Conservation (phyloP, 768 basidiomycete genomes). For the Termitomyces sp. region DNA sequence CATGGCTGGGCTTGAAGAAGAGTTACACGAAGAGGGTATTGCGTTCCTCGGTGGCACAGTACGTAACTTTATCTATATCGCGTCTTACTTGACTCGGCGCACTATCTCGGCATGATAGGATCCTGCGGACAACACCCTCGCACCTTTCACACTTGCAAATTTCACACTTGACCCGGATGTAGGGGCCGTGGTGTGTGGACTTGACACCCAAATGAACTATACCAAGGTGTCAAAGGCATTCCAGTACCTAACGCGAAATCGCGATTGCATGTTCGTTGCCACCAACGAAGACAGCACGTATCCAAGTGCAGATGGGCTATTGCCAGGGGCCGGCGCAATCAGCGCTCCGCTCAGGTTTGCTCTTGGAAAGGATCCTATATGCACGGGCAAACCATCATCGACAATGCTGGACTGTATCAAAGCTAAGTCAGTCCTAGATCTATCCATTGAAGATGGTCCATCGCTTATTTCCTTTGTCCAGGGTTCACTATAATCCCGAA, state of each 20-base stretch:
- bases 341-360: constrained; percentile 79
- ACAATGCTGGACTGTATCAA: constrained; percentile 94
- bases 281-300: constrained; percentile 94
- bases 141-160: constrained; percentile 57
- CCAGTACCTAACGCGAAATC: constrained; percentile 80
- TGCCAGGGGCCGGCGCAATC: constrained; percentile 84
- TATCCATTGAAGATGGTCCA: not conserved
- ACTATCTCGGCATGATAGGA: constrained; percentile 44
- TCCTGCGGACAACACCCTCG: constrained; percentile 75
- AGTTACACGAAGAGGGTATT: constrained; percentile 85
- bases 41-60: constrained; percentile 81
- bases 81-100: not conserved
- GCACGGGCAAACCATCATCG: constrained; percentile 86
- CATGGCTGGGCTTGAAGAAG: constrained; percentile 87
- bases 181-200: constrained; percentile 92
- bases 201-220: constrained; percentile 86
- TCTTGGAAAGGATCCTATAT: constrained; percentile 62
- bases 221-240: constrained; percentile 92
- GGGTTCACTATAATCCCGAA: constrained; percentile 81
- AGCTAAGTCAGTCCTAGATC: constrained; percentile 39
- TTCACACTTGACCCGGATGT: constrained; percentile 76
- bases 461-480: constrained; percentile 23
- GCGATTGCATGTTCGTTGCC: constrained; percentile 76
- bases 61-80: constrained; percentile 20
- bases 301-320: constrained; percentile 63